Evolutionary conservation across 768 basidiomycete species (phyloP).

Genomic region (Cystofilobasidium macerans): DNA sequence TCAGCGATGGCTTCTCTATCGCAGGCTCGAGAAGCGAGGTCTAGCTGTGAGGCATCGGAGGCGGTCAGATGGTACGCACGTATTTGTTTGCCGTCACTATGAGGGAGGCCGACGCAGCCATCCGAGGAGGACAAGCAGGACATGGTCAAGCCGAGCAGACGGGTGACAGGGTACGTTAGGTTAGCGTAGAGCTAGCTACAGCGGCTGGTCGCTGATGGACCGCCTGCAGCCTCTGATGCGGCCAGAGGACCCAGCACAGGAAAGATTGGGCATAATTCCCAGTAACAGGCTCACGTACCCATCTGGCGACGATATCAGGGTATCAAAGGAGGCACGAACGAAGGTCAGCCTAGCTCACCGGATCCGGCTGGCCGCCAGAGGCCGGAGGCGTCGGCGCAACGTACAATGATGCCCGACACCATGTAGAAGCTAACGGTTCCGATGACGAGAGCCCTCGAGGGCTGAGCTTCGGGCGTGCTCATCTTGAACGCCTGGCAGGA

Average conservation of each 20-base stretch:
- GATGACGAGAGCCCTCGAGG: not conserved
- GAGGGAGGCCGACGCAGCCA: not conserved
- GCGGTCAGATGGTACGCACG: not conserved
- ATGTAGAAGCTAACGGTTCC: slow-evolving; percentile 10
- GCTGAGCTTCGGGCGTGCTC: not conserved
- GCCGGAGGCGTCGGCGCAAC: not conserved
- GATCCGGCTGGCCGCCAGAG: too few species aligned
- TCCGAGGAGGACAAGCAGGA: not conserved
- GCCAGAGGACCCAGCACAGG: too few species aligned
- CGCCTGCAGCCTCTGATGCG: too few species aligned
- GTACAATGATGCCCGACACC: slow-evolving; percentile 1
- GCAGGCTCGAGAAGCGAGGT: too few species aligned
- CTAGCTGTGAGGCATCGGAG: not conserved
- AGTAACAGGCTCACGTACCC: too few species aligned
- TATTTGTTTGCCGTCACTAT: slow-evolving; percentile 27
- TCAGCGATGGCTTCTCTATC: too few species aligned
- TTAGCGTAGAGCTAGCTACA: not conserved
- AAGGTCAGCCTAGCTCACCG: too few species aligned
- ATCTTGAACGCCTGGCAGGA: too few species aligned
- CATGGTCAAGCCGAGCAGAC: too few species aligned
- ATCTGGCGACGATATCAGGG: too few species aligned
- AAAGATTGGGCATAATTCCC: too few species aligned
- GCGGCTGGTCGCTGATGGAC: not conserved
- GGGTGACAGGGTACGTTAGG: not conserved
- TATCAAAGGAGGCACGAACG: too few species aligned